A percentile compares a stretch with the other conserved stretches of the same genome.
Conservation (phyloP, 805 yeast species). For the Hanseniaspora lachancei region DNA sequence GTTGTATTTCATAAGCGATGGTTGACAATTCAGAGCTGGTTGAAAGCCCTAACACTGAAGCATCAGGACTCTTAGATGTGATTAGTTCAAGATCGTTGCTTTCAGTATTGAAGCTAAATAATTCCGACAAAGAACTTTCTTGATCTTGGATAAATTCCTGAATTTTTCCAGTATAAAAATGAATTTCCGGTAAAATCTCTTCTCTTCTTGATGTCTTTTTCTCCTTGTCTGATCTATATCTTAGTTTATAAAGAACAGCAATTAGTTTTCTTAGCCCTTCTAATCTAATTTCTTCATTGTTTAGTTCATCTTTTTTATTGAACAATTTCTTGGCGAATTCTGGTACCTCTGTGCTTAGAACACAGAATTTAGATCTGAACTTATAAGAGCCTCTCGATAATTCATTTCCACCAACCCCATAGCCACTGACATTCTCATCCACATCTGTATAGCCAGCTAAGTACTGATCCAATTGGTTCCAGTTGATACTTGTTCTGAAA, state of each 20-base stretch:
- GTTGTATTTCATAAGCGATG: constrained; percentile 53
- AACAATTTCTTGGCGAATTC: constrained; percentile 32
- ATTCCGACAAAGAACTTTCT: constrained; percentile 32
- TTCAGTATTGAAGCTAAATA: constrained; percentile 24
- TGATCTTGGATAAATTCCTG: constrained; percentile 49
- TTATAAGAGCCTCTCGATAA: constrained; percentile 38
- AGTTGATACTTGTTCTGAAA: constrained; percentile 48
- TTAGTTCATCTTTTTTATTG: constrained; percentile 41
- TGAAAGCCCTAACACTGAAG: constrained; percentile 27
- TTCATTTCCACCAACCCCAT: neutral
- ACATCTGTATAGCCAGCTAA: constrained; percentile 81
- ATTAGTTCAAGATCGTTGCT: constrained; percentile 10
- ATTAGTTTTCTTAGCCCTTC: constrained; percentile 73
- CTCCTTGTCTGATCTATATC: constrained; percentile 35
- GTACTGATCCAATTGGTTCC: constrained; percentile 85
- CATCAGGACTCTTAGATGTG: neutral
- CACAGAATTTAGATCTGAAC: constrained; percentile 68
- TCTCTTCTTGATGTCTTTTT: constrained; percentile 27
- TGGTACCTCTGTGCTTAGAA: constrained; percentile 66
- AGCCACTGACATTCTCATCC: constrained; percentile 18
- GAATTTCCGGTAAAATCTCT: constrained; percentile 58
- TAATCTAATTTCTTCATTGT: constrained; percentile 77
- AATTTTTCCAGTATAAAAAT: constrained; percentile 77
- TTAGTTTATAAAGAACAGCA: constrained; percentile 46
- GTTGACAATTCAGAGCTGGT: constrained; percentile 38